Conservation (phyloP, 352 stramenopile species). For the Globisporangium paddicum region DNA sequence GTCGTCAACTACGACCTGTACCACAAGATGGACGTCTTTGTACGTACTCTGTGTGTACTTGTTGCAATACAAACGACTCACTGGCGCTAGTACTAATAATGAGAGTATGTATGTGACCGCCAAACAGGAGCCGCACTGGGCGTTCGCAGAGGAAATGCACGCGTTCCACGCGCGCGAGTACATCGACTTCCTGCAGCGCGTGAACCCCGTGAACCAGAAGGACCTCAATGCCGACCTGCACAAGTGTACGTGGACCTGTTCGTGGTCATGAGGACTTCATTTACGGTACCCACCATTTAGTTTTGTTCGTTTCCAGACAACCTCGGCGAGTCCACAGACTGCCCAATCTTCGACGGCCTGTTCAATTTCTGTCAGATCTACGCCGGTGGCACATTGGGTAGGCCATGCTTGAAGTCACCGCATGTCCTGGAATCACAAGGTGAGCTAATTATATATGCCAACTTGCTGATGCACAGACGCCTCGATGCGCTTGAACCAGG, state of each 20-base stretch:
- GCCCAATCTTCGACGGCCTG: conserved; percentile 98
- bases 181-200: conserved; percentile 98
- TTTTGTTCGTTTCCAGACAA: conserved; percentile 86
- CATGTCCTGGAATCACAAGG: too few species aligned
- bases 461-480: conserved; percentile 62
- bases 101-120: too few species aligned
- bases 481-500: conserved; percentile 96
- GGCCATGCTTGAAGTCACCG: too few species aligned
- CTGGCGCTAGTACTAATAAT: too few species aligned
- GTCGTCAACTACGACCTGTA: conserved; percentile 99
- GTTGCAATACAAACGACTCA: too few species aligned
- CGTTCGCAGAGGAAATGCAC: conserved; percentile 92
- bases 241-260: conserved; percentile 95
- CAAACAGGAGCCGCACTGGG: conserved; percentile 74
- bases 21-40: conserved; percentile 98
- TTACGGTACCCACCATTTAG: too few species aligned
- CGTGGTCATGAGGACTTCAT: too few species aligned
- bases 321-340: conserved; percentile 94
- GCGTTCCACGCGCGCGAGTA: conserved; percentile 99
- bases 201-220: conserved; percentile 97
- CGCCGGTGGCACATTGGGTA: conserved; percentile 92
- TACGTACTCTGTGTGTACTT: too few species aligned
- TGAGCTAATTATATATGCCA: too few species aligned
- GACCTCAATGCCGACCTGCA: conserved; percentile 65
- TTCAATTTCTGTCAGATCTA: conserved; percentile 99